Base-by-base conservation (phyloP, 108 stramenopile genomes). In the Cyclotella atomus region DNA sequence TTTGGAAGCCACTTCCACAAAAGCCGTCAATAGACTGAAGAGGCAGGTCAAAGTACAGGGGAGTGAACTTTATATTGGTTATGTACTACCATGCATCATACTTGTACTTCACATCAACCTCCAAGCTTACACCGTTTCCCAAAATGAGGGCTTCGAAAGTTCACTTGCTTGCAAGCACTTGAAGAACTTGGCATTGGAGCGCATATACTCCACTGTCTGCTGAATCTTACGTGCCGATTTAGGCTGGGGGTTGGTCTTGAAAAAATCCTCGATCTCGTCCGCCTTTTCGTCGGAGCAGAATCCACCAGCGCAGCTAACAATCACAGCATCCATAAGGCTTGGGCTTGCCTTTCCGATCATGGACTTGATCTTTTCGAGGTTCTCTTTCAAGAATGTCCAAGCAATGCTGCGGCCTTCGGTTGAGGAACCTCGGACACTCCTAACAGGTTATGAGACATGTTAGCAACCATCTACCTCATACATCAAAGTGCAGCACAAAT, bases 181-280 rank as follows among this genome's bases (percentile, higher is more conserved):
- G 61, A 90, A 77, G 56, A 91, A 90, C 75, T 88, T 88, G 50
- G 87, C 90, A 69, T 91, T 91, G 5, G 93, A 72, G 17, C 89
- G 76, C 88, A 94, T 94, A 54, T 75, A 79, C 72, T 97, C 96
- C 19, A 86, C 59, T 53, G 85, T 90, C 76, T 97, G 96, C 33
- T 85, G 81, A 76, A 97, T 95, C 73, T 94, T 95, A 29, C 98
- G 84, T 33, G 85, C 66, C 63, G 71, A 91, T 56, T 71, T 77
- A 12, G 98, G 95, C 23, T 95, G 59, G 15, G 91, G 88, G 73
- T 94, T 82, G 0, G 70, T 77, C 49, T 87, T 81, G 84, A 98
- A 97, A 67, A 97, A 97, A 3, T 68, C 69, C 56, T 94, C 92
- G 52, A 98, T 95, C 71, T 98, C 98, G 46, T 93, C 87, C 34